A percentile compares a stretch with the other conserved stretches of the same genome.
Conservation (phyloP, 257 asterid genomes). For the Gentiana macrophylla region DNA sequence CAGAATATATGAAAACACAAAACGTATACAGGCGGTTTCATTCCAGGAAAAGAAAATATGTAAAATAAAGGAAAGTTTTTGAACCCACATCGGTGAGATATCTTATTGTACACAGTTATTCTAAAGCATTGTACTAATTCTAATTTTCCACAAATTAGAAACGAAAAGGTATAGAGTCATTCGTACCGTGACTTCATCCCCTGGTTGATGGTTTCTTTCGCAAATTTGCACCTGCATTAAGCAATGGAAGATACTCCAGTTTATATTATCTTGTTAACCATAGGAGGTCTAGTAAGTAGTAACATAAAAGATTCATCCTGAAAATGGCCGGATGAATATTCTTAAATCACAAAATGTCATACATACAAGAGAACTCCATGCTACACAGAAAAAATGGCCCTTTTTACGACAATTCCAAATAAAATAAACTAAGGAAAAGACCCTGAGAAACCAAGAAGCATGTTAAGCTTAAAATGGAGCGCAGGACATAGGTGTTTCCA, state of each 20-base stretch:
- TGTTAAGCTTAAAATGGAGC: not conserved
- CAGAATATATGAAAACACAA: not conserved
- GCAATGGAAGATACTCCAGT: constrained; percentile 1
- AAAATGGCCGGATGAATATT: not conserved
- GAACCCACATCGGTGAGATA: no score
- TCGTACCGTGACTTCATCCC: constrained; percentile 75
- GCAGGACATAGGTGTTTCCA: not conserved
- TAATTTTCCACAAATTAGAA: not conserved
- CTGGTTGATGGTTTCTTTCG: constrained; percentile 89
- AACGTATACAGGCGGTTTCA: no score
- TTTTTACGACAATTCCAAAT: not conserved
- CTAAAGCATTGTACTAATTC: no score
- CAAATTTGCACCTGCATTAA: constrained; percentile 78
- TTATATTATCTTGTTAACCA: not conserved
- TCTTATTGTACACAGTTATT: no score
- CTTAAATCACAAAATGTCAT: not conserved
- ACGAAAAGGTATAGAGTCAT: not conserved
- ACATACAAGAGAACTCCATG: not conserved
- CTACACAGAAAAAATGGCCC: not conserved
- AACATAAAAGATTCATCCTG: constrained; percentile 28
- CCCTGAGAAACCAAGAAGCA: not conserved
- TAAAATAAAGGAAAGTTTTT: no score
- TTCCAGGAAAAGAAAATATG: no score
- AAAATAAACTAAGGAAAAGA: not conserved
- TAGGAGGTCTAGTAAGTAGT: not conserved